Evolutionary conservation across 2,329 filamentous ascomycete genomes (phyloP).

Genomic region (Hymenoscyphus occultus): DNA sequence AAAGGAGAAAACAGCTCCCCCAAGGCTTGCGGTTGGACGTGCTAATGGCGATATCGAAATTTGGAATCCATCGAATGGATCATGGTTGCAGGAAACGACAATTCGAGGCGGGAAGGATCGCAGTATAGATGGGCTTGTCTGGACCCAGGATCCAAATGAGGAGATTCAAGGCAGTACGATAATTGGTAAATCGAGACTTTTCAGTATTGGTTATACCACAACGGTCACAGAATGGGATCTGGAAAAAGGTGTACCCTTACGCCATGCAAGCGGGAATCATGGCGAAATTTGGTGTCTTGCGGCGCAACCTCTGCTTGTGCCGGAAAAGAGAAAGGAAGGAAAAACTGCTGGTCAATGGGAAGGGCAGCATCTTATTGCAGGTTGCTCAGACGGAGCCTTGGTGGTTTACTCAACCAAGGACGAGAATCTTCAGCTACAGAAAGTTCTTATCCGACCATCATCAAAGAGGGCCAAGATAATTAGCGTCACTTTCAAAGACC

Average conservation of each 20-base stretch:
- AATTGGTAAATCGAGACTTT: slow-evolving; percentile 76
- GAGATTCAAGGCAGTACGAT: slow-evolving; percentile 58
- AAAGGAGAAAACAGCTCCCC: slow-evolving; percentile 52
- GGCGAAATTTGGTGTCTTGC: slow-evolving; percentile 97
- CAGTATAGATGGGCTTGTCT: slow-evolving; percentile 85
- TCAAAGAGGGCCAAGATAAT: slow-evolving; percentile 86
- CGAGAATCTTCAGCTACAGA: slow-evolving; percentile 75
- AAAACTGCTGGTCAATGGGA: slow-evolving; percentile 26
- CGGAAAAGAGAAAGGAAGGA: slow-evolving; percentile 31
- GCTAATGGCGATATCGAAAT: slow-evolving; percentile 97
- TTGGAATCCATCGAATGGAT: slow-evolving; percentile 76
- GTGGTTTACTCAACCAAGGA: slow-evolving; percentile 85
- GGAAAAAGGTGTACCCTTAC: slow-evolving; percentile 69
- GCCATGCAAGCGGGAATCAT: slow-evolving; percentile 86
- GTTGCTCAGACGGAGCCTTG: slow-evolving; percentile 87
- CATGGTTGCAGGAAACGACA: slow-evolving; percentile 87
- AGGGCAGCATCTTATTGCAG: slow-evolving; percentile 70
- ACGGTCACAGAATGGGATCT: slow-evolving; percentile 96
- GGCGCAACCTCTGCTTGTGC: slow-evolving; percentile 61
- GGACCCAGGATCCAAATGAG: slow-evolving; percentile 83
- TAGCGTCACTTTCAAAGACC: slow-evolving; percentile 85
- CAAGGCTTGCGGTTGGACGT: slow-evolving; percentile 83
- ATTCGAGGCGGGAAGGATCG: slow-evolving; percentile 80
- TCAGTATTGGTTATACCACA: slow-evolving; percentile 93
- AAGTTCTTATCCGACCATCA: slow-evolving; percentile 70